Percentiles rank a stretch among this genome's conserved stretches.
phyloP scores from a whole-genome alignment of 768 basidiomycete species.

The Lactarius evosmus region DNA sequence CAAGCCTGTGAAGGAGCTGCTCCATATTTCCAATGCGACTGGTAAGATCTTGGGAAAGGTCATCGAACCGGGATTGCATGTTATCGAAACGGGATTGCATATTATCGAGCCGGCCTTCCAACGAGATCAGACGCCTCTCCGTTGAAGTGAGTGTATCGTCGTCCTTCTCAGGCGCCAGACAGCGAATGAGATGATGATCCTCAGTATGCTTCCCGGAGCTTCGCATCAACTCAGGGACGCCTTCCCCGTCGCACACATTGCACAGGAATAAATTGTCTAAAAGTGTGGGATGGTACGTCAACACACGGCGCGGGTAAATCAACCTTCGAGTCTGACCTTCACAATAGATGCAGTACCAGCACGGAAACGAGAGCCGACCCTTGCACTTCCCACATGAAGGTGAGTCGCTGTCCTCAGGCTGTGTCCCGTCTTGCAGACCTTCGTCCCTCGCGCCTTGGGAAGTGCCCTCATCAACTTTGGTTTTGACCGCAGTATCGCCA shows the following conservation, averaged over 20 bases:
- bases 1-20: not conserved
- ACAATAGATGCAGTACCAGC: slow-evolving; percentile 5
- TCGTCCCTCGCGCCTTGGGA: not conserved
- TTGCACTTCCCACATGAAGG: slow-evolving; percentile 29
- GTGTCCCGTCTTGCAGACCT: too few relatives aligned
- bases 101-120: slow-evolving; percentile 10
- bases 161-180: not conserved
- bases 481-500: not conserved
- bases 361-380: slow-evolving; percentile 15
- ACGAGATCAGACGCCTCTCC: slow-evolving; percentile 12
- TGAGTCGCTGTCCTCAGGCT: slow-evolving; percentile 24
- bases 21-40: too few relatives aligned
- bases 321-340: not conserved
- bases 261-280: slow-evolving; percentile 10
- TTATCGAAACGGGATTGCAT: slow-evolving; percentile 14
- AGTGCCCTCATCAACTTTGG: not conserved
- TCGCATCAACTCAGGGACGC: slow-evolving; percentile 10
- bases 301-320: not conserved
- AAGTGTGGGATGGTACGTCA: not conserved
- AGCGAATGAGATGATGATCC: slow-evolving; percentile 16
- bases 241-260: slow-evolving; percentile 23
- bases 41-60: too few relatives aligned
- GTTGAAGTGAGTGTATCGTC: not conserved
- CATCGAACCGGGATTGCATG: too few relatives aligned
- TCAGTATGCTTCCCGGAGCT: slow-evolving; percentile 7